phyloP scores from a whole-genome alignment of 176 grass and related monocot species.

The Elaeis guineensis region DNA sequence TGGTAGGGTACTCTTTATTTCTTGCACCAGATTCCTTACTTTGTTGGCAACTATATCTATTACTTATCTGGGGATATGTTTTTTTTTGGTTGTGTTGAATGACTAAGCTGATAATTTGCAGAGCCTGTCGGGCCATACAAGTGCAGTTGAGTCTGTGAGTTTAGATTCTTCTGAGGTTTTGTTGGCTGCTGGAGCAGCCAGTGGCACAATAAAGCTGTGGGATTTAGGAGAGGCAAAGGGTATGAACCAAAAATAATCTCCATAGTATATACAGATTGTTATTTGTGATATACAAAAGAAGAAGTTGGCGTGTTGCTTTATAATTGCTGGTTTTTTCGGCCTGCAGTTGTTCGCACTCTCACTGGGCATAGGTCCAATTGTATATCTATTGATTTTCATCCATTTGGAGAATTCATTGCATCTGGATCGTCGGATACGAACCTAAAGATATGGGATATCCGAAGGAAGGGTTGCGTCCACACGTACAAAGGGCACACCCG shows the following conservation, averaged over 20 bases:
- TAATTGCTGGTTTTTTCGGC: slow-evolving; percentile 13
- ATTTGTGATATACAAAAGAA: neutral
- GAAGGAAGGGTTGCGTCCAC: slow-evolving; percentile 88
- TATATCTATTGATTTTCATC: slow-evolving; percentile 81
- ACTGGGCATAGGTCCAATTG: slow-evolving; percentile 97
- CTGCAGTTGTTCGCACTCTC: slow-evolving; percentile 72
- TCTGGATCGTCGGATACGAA: slow-evolving; percentile 92
- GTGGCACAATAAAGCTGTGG: slow-evolving; percentile 94
- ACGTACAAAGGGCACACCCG: slow-evolving; percentile 87
- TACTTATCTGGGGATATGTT: neutral
- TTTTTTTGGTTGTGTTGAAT: too few relatives aligned
- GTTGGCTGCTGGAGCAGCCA: slow-evolving; percentile 68
- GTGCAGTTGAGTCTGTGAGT: slow-evolving; percentile 80
- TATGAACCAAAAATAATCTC: slow-evolving; percentile 14
- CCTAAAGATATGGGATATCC: slow-evolving; percentile 91
- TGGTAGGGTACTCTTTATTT: slow-evolving; percentile 35
- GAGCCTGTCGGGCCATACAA: slow-evolving; percentile 72
- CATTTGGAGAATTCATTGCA: slow-evolving; percentile 90
- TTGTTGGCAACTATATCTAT: too few relatives aligned
- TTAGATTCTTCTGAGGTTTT: slow-evolving; percentile 83
- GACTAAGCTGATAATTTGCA: slow-evolving; percentile 4
- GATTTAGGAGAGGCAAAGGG: slow-evolving; percentile 75
- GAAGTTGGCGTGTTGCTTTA: neutral
- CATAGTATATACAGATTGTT: neutral
- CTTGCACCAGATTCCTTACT: too few relatives aligned